These are phyloP conservation scores for Colletotrichum sp. DNA, from an alignment of 2,329 filamentous ascomycete species.

Conservation along the genomic window DNA sequence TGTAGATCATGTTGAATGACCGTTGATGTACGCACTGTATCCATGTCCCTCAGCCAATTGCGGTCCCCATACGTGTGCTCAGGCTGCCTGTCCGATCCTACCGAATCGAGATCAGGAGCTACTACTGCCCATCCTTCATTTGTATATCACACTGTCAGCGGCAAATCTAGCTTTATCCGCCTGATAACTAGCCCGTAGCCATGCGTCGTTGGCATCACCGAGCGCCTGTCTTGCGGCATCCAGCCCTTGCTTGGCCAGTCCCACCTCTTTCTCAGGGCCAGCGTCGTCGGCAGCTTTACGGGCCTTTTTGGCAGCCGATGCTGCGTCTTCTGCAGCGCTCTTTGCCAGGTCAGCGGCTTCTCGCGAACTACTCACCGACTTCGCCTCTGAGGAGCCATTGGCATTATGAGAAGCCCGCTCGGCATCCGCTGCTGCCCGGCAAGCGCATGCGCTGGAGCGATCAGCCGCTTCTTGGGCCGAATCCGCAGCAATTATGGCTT, in stretches of 20 bases:
- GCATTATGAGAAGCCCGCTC: neutral
- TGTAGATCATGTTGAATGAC: neutral
- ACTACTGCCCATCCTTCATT: neutral
- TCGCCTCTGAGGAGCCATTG: neutral
- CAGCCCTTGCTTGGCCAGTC: neutral
- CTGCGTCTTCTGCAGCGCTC: neutral
- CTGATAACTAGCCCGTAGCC: neutral
- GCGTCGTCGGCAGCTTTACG: neutral
- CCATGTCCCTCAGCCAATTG: rapidly evolving
- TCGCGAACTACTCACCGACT: neutral
- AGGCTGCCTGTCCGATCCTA: neutral
- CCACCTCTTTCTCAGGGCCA: neutral
- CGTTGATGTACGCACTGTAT: neutral
- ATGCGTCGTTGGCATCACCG: neutral
- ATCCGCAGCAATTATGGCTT: rapidly evolving
- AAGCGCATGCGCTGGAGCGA: neutral
- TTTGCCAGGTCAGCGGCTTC: neutral
- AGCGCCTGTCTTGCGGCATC: neutral
- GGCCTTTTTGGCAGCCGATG: neutral
- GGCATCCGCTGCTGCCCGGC: neutral
- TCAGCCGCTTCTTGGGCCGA: neutral
- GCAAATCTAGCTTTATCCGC: neutral
- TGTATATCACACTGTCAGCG: neutral
- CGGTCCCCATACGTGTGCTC: neutral
- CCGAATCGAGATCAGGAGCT: neutral